Evolutionary conservation across 306 rosid species (phyloP).

Genomic region (Trifolium fragiferum): DNA sequence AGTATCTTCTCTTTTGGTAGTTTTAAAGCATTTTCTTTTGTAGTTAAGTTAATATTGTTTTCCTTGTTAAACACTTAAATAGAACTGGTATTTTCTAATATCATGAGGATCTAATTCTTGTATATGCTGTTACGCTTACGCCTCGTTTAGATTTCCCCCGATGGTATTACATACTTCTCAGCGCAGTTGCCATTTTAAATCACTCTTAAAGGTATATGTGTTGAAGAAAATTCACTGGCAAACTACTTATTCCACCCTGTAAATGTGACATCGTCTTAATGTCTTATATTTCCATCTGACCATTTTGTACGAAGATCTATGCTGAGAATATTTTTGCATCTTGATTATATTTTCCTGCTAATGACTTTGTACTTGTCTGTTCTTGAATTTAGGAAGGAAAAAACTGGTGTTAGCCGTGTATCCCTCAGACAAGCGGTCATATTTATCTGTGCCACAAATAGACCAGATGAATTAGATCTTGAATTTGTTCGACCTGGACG

Average conservation of each 20-base stretch:
- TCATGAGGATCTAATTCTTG: slow-evolving; percentile 5
- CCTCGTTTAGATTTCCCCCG: background rate
- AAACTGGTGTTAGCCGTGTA: slow-evolving; percentile 80
- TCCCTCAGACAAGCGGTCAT: slow-evolving; percentile 97
- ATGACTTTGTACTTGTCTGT: slow-evolving; percentile 26
- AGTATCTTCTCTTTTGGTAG: no score
- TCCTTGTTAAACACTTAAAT: background rate
- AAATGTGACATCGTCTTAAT: background rate
- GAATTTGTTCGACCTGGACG: slow-evolving; percentile 92
- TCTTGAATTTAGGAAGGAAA: slow-evolving; percentile 77
- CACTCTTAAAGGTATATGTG: background rate
- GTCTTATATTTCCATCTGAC: slow-evolving; percentile 4
- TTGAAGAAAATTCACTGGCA: slow-evolving; percentile 1
- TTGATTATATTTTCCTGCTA: slow-evolving; percentile 15
- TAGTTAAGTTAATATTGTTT: background rate
- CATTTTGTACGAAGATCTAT: slow-evolving; percentile 20
- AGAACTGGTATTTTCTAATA: background rate
- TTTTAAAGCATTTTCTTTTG: background rate
- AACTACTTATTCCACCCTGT: slow-evolving; percentile 11
- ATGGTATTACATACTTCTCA: slow-evolving; percentile 7
- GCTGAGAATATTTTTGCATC: slow-evolving; percentile 1
- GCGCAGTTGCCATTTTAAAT: slow-evolving; percentile 24
- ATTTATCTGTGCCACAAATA: slow-evolving; percentile 94
- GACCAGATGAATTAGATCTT: slow-evolving; percentile 92
- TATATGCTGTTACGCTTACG: background rate